Evolutionary conservation across 1,284 basidiomycete species (phyloP).

Genomic region (Bjerkandera adusta): DNA sequence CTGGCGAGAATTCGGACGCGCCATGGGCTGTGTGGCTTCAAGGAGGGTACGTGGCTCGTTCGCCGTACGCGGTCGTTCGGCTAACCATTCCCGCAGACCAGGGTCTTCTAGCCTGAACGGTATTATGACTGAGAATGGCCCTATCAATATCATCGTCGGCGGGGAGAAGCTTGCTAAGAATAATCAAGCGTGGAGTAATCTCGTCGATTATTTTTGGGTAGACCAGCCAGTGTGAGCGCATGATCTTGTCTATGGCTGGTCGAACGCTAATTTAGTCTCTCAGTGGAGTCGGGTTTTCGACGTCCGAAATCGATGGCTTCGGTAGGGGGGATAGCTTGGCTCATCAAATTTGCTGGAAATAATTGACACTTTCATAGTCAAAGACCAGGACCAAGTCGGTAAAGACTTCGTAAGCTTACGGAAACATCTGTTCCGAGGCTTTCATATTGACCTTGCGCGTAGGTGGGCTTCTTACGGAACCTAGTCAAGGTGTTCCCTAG

Average conservation of each 20-base stretch:
- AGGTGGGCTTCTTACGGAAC: constrained; percentile 69
- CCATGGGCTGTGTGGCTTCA: constrained; percentile 75
- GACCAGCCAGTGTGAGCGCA: constrained; percentile 17
- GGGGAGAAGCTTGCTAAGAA: constrained; percentile 8
- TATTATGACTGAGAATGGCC: constrained; percentile 13
- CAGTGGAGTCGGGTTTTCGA: constrained; percentile 12
- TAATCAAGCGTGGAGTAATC: constrained; percentile 13
- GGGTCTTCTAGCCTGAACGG: background rate
- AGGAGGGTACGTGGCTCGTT: constrained; percentile 31
- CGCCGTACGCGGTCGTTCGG: constrained; percentile 57
- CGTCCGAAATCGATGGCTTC: constrained; percentile 9
- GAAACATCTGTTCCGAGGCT: too few relatives aligned
- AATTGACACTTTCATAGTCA: constrained; percentile 9
- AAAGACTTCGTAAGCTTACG: constrained; percentile 25
- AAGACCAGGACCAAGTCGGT: constrained; percentile 26
- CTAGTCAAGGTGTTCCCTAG: constrained; percentile 66
- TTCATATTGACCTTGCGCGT: background rate
- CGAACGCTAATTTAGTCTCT: background rate
- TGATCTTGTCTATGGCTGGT: background rate
- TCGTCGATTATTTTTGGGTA: constrained; percentile 21
- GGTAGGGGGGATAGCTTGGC: constrained; percentile 7
- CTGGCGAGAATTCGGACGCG: constrained; percentile 28
- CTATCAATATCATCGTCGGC: constrained; percentile 4
- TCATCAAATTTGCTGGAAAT: background rate
- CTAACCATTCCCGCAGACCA: constrained; percentile 40